A percentile compares a stretch with the other conserved stretches of the same genome.
phyloP scores from a whole-genome alignment of 345 rosid genomes.

The Salix purpurea region DNA sequence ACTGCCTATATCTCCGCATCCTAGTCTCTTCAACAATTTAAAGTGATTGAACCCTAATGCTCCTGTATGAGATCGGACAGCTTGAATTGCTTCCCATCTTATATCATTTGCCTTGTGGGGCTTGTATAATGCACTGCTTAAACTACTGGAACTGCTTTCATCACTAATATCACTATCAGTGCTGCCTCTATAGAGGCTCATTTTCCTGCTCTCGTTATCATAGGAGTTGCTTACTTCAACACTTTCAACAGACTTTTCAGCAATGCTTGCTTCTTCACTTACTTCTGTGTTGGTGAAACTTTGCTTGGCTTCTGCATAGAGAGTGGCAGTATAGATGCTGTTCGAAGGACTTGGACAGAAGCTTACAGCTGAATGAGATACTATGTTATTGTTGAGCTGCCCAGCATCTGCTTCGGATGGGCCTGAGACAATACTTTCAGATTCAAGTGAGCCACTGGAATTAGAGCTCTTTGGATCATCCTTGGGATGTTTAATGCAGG shows the following conservation, averaged over 20 bases:
- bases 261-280: conserved; percentile 56
- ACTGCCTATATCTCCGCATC: conserved; percentile 85
- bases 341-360: conserved; percentile 58
- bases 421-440: conserved; percentile 35
- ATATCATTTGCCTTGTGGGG: conserved; percentile 86
- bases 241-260: conserved; percentile 38
- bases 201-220: conserved; percentile 60
- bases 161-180: conserved; percentile 85
- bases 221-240: conserved; percentile 38
- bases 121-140: conserved; percentile 57
- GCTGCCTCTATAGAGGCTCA: conserved; percentile 67
- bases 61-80: conserved; percentile 43
- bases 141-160: conserved; percentile 80
- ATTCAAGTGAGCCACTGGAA: conserved; percentile 37
- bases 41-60: conserved; percentile 57
- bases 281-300: conserved; percentile 71
- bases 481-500: conserved; percentile 27
- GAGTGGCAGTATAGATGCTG: conserved; percentile 52
- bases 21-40: conserved; percentile 50
- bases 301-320: conserved; percentile 58
- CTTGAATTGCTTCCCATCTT: conserved; percentile 88
- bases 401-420: conserved; percentile 26
- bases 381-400: conserved; percentile 27
- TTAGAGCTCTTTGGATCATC: conserved; percentile 35
- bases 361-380: conserved; percentile 36